Percentiles rank a stretch among this genome's conserved stretches.
Evolutionary conservation across 345 rosid genomes (phyloP).

Genomic region (Gossypium turneri): DNA sequence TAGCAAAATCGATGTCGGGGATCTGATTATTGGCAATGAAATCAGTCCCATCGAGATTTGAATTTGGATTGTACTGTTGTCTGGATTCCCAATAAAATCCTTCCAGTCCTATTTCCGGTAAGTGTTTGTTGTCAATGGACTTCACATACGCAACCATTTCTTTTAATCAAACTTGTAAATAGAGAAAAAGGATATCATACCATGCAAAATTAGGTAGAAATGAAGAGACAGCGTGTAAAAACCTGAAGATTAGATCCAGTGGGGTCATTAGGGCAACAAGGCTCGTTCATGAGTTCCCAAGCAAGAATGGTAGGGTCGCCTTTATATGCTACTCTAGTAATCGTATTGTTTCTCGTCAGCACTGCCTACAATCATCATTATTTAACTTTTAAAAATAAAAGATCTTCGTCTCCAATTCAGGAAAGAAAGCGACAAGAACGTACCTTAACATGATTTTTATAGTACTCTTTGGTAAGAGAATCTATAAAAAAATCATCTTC

Average conservation of each 20-base stretch:
- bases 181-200: too few species aligned
- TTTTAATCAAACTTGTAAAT: constrained; percentile 44
- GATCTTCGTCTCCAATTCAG: too few species aligned
- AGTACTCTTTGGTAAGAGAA: constrained; percentile 41
- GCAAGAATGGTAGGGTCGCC: constrained; percentile 78
- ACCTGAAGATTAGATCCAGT: constrained; percentile 58
- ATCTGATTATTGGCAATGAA: constrained; percentile 60
- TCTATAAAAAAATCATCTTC: constrained; percentile 66
- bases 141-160: constrained; percentile 66
- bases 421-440: background rate
- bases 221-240: background rate
- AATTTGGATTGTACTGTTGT: constrained; percentile 41
- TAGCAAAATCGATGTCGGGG: constrained; percentile 54
- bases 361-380: constrained; percentile 39
- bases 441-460: constrained; percentile 70
- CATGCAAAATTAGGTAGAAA: background rate
- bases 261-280: constrained; percentile 45
- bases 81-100: constrained; percentile 63
- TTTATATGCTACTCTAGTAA: constrained; percentile 57
- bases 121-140: constrained; percentile 55
- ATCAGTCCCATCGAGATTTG: constrained; percentile 41
- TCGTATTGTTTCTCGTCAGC: constrained; percentile 56
- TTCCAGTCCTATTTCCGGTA: constrained; percentile 70
- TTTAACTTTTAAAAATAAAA: too few species aligned
- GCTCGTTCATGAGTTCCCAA: constrained; percentile 89